These are phyloP conservation scores for Rhizophagus clarus DNA, from an alignment of 192 early-diverging fungal genomes.

Conservation along the genomic window DNA sequence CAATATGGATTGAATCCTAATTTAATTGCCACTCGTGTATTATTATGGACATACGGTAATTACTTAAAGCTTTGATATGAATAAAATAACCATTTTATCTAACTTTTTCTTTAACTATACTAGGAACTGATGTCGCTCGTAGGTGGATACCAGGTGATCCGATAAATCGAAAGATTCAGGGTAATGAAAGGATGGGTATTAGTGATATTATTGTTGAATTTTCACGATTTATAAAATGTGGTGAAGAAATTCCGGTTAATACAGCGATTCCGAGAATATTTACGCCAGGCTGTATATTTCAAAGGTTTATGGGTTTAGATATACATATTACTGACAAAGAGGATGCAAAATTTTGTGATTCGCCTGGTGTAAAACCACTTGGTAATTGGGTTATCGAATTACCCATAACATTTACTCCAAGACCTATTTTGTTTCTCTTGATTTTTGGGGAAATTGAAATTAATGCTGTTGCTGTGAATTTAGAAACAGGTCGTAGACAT, in stretches of 20 bases:
- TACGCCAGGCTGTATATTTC: background rate
- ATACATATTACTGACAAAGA: background rate
- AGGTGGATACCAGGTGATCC: background rate
- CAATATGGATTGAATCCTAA: slow-evolving; percentile 47
- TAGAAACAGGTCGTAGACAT: background rate
- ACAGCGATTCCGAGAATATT: background rate
- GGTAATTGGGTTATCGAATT: background rate
- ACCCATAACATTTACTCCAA: background rate
- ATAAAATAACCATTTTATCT: too few species aligned
- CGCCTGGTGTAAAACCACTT: background rate
- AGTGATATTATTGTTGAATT: background rate
- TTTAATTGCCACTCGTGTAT: slow-evolving; percentile 30
- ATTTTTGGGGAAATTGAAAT: slow-evolving; percentile 12
- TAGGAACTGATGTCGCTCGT: background rate
- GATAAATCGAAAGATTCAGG: background rate
- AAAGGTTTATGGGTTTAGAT: background rate
- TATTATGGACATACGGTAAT: slow-evolving; percentile 15
- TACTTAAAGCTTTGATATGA: background rate
- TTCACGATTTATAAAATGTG: background rate
- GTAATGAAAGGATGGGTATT: too few species aligned
- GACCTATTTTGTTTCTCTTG: background rate
- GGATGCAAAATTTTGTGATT: background rate
- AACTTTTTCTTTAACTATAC: too few species aligned
- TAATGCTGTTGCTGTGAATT: background rate
- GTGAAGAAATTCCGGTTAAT: background rate